Base-by-base conservation (phyloP, 306 rosid genomes). In the Sophora flavescens region DNA sequence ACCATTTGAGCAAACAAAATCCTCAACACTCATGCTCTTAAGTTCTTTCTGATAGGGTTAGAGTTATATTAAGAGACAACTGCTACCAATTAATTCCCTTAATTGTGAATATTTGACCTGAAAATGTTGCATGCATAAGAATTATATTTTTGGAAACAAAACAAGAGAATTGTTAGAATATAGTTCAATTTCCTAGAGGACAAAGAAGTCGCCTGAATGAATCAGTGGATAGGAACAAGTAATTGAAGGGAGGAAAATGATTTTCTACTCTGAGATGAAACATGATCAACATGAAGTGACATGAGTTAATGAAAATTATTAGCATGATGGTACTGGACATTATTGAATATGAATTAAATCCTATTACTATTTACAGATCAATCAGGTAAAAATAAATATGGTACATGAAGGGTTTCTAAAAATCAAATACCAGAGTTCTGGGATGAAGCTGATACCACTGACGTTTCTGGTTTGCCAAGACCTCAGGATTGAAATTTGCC, bases 361-460 rank as follows among this genome's bases (percentile, higher is more conserved):
- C 65, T 52, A 51, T 18, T 9, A 50, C 70, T 52, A 60, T 59
- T 74, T 50, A 18, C 50, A 33, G 44, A 62, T 53, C 50, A 84
- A 45, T 65, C 26, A 65, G 50, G 72, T 64, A 84, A 67, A 78
- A 59, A 41, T 30, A 68, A 73, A 58, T 8, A 6, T 28, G 1
- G 38, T 14, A 54, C 44, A 56, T 28, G 54, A 68, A 53, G 57
- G 79, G 80, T 42, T 44, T 80, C 74, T 63, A 35, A 61, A 78
- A 72, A 41, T 50, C 68, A 74, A 86, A 78, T 84, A 94, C 97
- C 97, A 61, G 63, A 77, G 89, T 67, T 85, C 85, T 91, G 83
- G 98, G 88, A 88, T 92, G 94, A 81, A 87, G 90, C 88, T 61
- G 97, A 89, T 89, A 89, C 98, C 98, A 94, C 91, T 91, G 97